These are phyloP conservation scores for Globisporangium rhizosaccharum DNA, from an alignment of 352 stramenopile genomes.

Conservation along the genomic window DNA sequence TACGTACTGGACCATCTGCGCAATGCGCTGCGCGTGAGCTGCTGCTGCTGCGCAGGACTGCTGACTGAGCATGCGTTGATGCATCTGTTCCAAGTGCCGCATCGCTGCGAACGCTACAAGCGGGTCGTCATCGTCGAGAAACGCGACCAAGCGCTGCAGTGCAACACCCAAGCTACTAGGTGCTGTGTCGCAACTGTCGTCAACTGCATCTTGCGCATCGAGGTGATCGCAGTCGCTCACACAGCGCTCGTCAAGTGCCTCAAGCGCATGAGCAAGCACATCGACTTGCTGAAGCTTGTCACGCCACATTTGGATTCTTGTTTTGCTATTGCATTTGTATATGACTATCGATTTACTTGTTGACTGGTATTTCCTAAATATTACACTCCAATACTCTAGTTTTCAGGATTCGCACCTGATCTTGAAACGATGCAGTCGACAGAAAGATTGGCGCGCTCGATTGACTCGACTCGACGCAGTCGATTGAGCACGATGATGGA, in stretches of 20 bases:
- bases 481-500: constrained; percentile 2
- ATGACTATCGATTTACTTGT: background rate
- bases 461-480: background rate
- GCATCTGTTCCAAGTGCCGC: constrained; percentile 20
- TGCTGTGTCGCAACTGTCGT: background rate
- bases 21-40: background rate
- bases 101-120: constrained; percentile 39
- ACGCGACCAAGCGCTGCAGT: constrained; percentile 11
- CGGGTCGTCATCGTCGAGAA: constrained; percentile 28
- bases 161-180: background rate
- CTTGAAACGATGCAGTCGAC: constrained; percentile 6
- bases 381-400: background rate
- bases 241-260: background rate
- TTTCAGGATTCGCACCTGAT: background rate
- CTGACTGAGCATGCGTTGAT: constrained; percentile 2
- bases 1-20: constrained; percentile 9
- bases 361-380: background rate
- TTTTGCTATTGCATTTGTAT: background rate
- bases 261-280: constrained; percentile 1
- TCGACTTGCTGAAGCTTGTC: constrained; percentile 1
- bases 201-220: background rate
- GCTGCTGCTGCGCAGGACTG: background rate
- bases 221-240: background rate
- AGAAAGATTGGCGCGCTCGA: constrained; percentile 1
- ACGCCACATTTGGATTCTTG: background rate